Percentiles rank a stretch among this genome's conserved stretches.
These are phyloP conservation scores for Emericellopsis cladophorae DNA, from an alignment of 2,329 filamentous ascomycete genomes.

Conservation along the genomic window DNA sequence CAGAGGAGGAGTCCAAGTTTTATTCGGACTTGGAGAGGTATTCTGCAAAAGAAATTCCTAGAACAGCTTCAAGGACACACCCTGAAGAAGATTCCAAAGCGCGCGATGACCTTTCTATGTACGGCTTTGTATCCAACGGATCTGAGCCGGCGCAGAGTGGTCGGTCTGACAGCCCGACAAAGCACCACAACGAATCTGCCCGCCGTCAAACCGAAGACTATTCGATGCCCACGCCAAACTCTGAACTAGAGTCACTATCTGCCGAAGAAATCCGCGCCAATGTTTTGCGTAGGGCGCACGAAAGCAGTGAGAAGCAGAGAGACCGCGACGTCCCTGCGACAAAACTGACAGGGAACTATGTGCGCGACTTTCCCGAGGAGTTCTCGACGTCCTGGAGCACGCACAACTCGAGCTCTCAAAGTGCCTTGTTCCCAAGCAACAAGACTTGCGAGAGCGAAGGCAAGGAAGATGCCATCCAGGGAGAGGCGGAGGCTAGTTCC, in stretches of 20 bases:
- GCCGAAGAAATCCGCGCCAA: slow-evolving; percentile 17
- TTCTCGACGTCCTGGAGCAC: slow-evolving; percentile 29
- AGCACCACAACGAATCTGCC: too few species aligned
- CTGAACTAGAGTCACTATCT: slow-evolving; percentile 10
- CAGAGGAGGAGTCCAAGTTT: slow-evolving; percentile 23
- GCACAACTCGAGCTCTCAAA: slow-evolving; percentile 11
- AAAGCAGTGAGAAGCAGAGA: slow-evolving; percentile 7
- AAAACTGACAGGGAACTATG: slow-evolving; percentile 31
- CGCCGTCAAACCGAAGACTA: too few species aligned
- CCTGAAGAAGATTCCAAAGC: slow-evolving; percentile 23
- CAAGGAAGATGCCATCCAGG: slow-evolving; percentile 1
- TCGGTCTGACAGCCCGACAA: slow-evolving; percentile 8
- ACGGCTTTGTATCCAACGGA: slow-evolving; percentile 15
- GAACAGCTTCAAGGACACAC: slow-evolving; percentile 5
- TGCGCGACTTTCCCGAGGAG: slow-evolving; percentile 39
- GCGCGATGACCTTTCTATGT: slow-evolving; percentile 28
- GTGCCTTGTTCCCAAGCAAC: slow-evolving; percentile 11
- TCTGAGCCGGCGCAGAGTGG: slow-evolving; percentile 14
- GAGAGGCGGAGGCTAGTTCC: slow-evolving; percentile 19
- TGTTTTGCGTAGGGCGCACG: slow-evolving; percentile 13
- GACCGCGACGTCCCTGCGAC: background rate
- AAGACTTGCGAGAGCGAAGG: background rate
- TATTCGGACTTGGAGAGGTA: slow-evolving; percentile 16
- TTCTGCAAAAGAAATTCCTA: background rate
- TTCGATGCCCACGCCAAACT: background rate